Evolutionary conservation across 768 basidiomycete species (phyloP), one percentile per base, ranked within the genome.

Genomic region (Naganishia friedmannii): DNA sequence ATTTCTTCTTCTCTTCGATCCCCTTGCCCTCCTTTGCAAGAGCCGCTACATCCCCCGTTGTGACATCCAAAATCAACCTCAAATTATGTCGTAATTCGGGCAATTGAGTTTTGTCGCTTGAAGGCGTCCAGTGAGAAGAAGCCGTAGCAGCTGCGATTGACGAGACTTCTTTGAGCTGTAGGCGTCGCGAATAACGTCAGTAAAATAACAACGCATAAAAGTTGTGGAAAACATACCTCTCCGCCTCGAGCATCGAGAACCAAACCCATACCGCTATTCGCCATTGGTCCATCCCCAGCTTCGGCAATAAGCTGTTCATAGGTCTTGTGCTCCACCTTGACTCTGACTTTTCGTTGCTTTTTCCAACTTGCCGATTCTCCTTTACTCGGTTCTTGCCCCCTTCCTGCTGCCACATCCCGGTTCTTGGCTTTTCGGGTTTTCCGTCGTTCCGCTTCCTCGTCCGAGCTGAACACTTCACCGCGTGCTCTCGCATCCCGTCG

Each of bases 11-110:
- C 71, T 91, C 91, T 73, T 89, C 86, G 1, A 97, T 84, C 3
- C 87, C 85, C 73, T 89, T 90, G 2, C 91, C 96, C 83, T 99
- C 96, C 19, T 89, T 86, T 0, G 93, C 93, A 28, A 98, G 86
- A 6, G 91, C 90, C 67, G 92, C 90, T 15, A 99, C 85, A 70
- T 95, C 90, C 21, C 85, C 87, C 74, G 90, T 91, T 75, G 92
- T 89, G 1, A 88, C 85, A 56, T 93, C 91, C 1, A 87, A 85
- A 39, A 99, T 92, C 53, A 97, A 86, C 4, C 90, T 87, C 31
- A 99, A 82, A 79, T 98, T 99, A 79, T 99, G 94, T 29, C 95
- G 87, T n/a, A 99, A 87, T 83, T 99, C 96, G 0, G 96, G 96
- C 72, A 98, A 88, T 67, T 91, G 89, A 57, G 88, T 91, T 7